These are phyloP conservation scores for Oryza officinalis DNA, from an alignment of 176 grass and related monocot species.

Conservation along the genomic window DNA sequence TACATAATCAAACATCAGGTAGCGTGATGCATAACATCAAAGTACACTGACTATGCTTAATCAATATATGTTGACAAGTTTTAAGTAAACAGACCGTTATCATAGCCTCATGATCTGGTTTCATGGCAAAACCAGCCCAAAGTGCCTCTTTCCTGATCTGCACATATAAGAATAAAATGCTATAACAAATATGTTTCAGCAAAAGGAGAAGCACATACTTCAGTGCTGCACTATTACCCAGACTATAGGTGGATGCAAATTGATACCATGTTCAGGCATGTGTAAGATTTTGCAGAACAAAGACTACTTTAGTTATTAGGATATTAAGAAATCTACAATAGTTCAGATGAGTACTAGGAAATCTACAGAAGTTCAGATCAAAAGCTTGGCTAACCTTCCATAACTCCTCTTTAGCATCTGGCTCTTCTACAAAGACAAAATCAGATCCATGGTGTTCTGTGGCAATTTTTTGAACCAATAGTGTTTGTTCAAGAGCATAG, in stretches of 20 bases:
- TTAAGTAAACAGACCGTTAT: constrained; percentile 72
- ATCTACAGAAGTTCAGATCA: constrained; percentile 1
- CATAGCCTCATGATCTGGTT: constrained; percentile 89
- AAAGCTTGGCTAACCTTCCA: constrained; percentile 69
- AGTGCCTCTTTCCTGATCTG: constrained; percentile 97
- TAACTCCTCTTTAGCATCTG: constrained; percentile 72
- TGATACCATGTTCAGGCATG: too few species aligned
- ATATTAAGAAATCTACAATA: neutral
- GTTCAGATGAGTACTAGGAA: constrained; percentile 12
- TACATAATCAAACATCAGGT: constrained; percentile 21
- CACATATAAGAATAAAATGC: constrained; percentile 12
- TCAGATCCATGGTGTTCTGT: constrained; percentile 79
- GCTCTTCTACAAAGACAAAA: constrained; percentile 90
- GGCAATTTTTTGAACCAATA: constrained; percentile 95
- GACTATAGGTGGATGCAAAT: neutral
- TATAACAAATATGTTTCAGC: constrained; percentile 34
- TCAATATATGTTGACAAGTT: constrained; percentile 32
- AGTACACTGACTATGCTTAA: neutral
- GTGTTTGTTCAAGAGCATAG: constrained; percentile 88
- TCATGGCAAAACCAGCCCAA: constrained; percentile 96
- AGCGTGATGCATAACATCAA: neutral
- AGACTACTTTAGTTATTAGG: neutral
- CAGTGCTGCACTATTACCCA: neutral
- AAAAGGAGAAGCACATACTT: neutral
- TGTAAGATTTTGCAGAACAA: neutral